These are phyloP conservation scores for Hyphodiscus hymeniophilus DNA, from an alignment of 495 filamentous ascomycete genomes.

Conservation along the genomic window DNA sequence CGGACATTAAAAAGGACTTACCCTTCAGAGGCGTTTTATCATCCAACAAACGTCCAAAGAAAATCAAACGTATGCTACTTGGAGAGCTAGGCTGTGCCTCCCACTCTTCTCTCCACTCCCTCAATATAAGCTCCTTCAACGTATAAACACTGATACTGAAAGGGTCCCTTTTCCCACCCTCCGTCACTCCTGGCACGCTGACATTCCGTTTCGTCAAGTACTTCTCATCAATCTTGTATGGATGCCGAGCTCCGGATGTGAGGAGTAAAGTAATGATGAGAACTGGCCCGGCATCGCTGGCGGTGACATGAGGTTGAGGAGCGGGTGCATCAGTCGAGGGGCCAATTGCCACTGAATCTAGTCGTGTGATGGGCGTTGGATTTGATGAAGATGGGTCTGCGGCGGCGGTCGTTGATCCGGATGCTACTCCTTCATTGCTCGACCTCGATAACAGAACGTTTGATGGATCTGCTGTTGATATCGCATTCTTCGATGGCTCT, in stretches of 20 bases:
- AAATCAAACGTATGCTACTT: constrained; percentile 78
- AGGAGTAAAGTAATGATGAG: constrained; percentile 61
- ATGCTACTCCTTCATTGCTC: background rate
- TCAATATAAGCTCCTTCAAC: constrained; percentile 82
- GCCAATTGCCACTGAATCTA: constrained; percentile 12
- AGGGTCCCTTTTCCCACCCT: constrained; percentile 56
- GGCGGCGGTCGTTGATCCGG: background rate
- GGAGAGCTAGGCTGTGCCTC: constrained; percentile 75
- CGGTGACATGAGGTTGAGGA: background rate
- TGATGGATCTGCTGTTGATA: background rate
- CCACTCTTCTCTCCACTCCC: constrained; percentile 90
- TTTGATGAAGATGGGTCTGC: constrained; percentile 1
- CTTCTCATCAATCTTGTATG: constrained; percentile 78
- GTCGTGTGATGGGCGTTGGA: background rate
- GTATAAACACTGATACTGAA: constrained; percentile 86
- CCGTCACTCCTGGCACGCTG: constrained; percentile 52
- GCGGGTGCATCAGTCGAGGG: constrained; percentile 9
- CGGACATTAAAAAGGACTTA: constrained; percentile 25
- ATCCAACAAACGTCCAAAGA: constrained; percentile 79
- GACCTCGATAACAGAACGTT: background rate
- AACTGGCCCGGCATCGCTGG: constrained; percentile 12
- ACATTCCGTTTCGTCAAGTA: constrained; percentile 75
- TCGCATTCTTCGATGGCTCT: constrained; percentile 1
- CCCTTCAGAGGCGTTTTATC: constrained; percentile 75
- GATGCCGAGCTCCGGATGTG: constrained; percentile 73